Conservation (phyloP, 106 monocot species). For the Apostasia shenzhenica region DNA sequence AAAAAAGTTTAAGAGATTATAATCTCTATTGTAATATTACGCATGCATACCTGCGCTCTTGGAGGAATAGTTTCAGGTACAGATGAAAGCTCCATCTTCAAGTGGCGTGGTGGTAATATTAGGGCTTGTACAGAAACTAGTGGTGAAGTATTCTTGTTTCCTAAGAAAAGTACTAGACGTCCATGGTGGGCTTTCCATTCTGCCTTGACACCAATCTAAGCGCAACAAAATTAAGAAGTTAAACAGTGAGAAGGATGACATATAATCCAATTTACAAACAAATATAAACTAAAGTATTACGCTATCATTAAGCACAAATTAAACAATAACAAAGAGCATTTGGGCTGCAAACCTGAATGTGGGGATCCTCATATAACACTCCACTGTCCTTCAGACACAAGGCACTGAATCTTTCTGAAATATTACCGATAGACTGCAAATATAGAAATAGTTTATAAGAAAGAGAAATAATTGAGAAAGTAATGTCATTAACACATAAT, state of each 20-base stretch:
- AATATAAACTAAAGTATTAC: background rate
- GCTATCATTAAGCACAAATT: background rate
- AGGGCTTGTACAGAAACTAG: conserved; percentile 62
- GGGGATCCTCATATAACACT: conserved; percentile 88
- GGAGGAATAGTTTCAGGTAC: conserved; percentile 98
- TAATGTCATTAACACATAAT: background rate
- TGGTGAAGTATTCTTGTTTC: conserved; percentile 91
- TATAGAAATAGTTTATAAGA: background rate
- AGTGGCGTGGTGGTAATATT: conserved; percentile 82
- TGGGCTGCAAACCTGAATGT: conserved; percentile 73
- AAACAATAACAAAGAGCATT: background rate
- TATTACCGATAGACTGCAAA: conserved; percentile 82
- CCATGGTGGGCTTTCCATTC: conserved; percentile 92
- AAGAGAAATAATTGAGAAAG: background rate
- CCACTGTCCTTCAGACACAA: conserved; percentile 95
- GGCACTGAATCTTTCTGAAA: conserved; percentile 71
- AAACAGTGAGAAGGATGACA: background rate
- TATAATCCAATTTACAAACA: conserved; percentile 4
- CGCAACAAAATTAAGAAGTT: background rate
- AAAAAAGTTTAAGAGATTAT: no score
- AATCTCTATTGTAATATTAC: background rate
- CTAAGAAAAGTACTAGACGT: conserved; percentile 84
- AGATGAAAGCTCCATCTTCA: conserved; percentile 70
- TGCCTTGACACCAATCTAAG: conserved; percentile 87
- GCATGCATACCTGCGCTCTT: conserved; percentile 73